Evolutionary conservation across 2,329 filamentous ascomycete genomes (phyloP).

Genomic region (Xylaria sp.): DNA sequence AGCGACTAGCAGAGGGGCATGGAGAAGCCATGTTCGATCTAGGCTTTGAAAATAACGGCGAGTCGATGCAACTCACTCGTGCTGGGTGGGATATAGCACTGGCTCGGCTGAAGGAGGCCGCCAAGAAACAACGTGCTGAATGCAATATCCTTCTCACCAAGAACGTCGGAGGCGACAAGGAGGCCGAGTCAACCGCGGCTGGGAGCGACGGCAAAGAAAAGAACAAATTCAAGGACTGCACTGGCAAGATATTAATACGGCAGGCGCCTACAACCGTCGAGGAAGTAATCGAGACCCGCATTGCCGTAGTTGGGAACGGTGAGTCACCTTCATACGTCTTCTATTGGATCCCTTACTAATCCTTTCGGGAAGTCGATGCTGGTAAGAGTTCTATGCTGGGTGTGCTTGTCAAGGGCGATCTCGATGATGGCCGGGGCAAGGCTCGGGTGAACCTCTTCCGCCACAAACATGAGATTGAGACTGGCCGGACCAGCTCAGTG

Average conservation of each 20-base stretch:
- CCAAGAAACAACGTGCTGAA: conserved; percentile 74
- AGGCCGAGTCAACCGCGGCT: conserved; percentile 67
- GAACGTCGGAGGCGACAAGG: conserved; percentile 82
- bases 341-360: conserved; percentile 13
- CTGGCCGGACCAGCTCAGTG: conserved; percentile 92
- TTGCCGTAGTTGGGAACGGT: conserved; percentile 97
- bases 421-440: conserved; percentile 94
- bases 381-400: conserved; percentile 97
- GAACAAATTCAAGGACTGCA: conserved; percentile 62
- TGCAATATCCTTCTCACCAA: conserved; percentile 88
- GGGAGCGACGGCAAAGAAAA: conserved; percentile 71
- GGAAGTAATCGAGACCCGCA: conserved; percentile 92
- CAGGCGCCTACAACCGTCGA: conserved; percentile 79
- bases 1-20: conserved; percentile 81
- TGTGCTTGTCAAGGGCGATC: conserved; percentile 92
- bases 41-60: conserved; percentile 89
- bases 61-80: conserved; percentile 80
- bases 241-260: conserved; percentile 88
- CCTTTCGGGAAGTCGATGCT: conserved; percentile 79
- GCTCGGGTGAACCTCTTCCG: conserved; percentile 96
- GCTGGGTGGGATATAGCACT: conserved; percentile 81
- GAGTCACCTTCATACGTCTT: conserved; percentile 45
- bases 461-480: conserved; percentile 98
- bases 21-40: conserved; percentile 93
- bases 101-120: conserved; percentile 71